Evolutionary conservation across 2,329 filamentous ascomycete genomes (phyloP).

Genomic region (Paraphoma sp.): DNA sequence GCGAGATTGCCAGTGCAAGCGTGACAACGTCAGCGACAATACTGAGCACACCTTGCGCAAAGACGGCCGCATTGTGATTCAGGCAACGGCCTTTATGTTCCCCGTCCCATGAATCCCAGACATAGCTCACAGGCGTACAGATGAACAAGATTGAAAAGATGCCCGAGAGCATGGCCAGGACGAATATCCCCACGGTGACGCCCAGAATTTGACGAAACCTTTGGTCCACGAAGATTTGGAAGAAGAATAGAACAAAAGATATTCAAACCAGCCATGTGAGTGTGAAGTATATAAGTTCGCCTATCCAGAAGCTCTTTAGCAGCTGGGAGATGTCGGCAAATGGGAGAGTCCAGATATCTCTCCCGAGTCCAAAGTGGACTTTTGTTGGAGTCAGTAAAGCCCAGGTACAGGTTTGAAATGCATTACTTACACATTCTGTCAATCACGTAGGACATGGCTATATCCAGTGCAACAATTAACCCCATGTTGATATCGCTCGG

Average conservation of each 20-base stretch:
- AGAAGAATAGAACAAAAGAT: constrained; percentile 24
- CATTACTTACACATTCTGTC: background rate
- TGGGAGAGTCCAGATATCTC: constrained; percentile 57
- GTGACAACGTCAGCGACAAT: constrained; percentile 36
- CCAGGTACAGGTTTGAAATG: too few relatives aligned
- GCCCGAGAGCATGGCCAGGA: constrained; percentile 25
- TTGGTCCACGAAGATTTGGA: constrained; percentile 35
- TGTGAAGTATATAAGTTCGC: constrained; percentile 38
- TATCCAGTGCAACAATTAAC: background rate
- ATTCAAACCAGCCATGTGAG: background rate
- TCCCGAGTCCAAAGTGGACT: constrained; percentile 54
- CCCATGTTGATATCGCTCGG: background rate
- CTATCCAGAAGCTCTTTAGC: constrained; percentile 30
- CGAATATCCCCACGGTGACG: constrained; percentile 18
- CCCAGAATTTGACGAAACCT: constrained; percentile 15
- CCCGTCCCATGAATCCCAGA: constrained; percentile 38
- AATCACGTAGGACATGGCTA: background rate
- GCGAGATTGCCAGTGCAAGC: constrained; percentile 38
- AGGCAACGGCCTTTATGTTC: constrained; percentile 38
- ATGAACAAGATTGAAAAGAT: constrained; percentile 25
- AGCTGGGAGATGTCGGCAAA: constrained; percentile 20
- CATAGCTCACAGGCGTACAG: constrained; percentile 38
- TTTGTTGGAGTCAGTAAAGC: background rate
- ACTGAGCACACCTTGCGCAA: constrained; percentile 36
- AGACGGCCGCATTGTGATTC: constrained; percentile 40